Base-by-base conservation (phyloP, 345 rosid genomes). In the Acer negundo region DNA sequence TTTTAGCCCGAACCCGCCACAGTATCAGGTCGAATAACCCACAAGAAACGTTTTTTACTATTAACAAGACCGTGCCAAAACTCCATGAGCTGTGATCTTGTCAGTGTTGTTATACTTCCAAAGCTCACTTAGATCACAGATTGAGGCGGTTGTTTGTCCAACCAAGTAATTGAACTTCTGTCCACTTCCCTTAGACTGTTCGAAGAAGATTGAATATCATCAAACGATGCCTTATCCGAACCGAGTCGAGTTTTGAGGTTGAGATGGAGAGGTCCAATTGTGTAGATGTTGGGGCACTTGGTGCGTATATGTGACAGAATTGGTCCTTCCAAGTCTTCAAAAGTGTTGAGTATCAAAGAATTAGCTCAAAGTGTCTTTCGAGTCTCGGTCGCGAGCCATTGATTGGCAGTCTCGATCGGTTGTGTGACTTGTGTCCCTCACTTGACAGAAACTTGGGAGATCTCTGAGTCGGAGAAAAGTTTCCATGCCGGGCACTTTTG, bases 81-180 rank as follows among this genome's bases (percentile, higher is more conserved):
- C 82, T 90, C 92, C 10, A 67, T 35, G 10, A 85, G 79, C 10
- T 90, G 85, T 49, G 82, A 77, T n/a, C 67, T 79, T 0, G 78
- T 76, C 0, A 86, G 11, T 1, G 67, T 53, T 19, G 82, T 71
- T n/a, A 84, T 73, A 55, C 92, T 90, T 2, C 97, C 90, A 19
- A 92, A 84, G 58, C 91, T 86, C 7, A 83, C 86, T 20, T 88
- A 90, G 3, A 90, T 15, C 0, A 90, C 94, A 0, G 92, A 89
- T 2, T 66, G 64, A 0, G 72, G 22, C n/a, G 82, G 86, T 1
- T 56, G 87, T 22, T 46, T 67, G 26, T 89, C 88, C 8, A 92
- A 79, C 92, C 92, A 89, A 5, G 84, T 75, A 13, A 82, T 73
- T 78, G 86, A 86, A 28, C 84, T 88, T 47, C 70, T 70, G 63